A percentile compares a stretch with the other conserved stretches of the same genome.
phyloP scores from a whole-genome alignment of 2,329 filamentous ascomycete genomes.

The Fusarium sp. region DNA sequence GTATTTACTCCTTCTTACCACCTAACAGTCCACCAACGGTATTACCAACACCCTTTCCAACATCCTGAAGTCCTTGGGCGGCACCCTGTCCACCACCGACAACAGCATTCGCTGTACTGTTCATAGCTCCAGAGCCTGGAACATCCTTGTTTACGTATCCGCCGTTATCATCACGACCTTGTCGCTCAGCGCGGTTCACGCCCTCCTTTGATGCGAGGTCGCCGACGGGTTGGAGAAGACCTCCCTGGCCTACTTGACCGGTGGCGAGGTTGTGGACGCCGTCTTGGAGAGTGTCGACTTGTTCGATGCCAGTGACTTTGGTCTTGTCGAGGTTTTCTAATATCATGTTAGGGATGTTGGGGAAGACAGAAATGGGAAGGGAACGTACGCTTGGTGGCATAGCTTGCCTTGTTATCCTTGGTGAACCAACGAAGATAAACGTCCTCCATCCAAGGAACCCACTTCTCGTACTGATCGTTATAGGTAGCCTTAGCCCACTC shows the following conservation, averaged over 20 bases:
- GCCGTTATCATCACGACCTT: conserved; percentile 72
- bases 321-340: conserved; percentile 74
- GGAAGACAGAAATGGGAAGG: background rate
- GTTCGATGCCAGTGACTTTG: conserved; percentile 75
- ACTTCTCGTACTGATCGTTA: conserved; percentile 78
- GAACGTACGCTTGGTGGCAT: conserved; percentile 72
- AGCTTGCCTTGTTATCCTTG: conserved; percentile 81
- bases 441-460: conserved; percentile 83
- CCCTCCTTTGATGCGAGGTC: conserved; percentile 73
- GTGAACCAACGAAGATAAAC: conserved; percentile 78
- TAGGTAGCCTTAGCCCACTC: conserved; percentile 74
- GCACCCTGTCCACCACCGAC: conserved; percentile 50
- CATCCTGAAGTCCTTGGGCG: conserved; percentile 48
- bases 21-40: conserved; percentile 52
- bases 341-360: background rate
- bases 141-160: conserved; percentile 54
- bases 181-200: conserved; percentile 72
- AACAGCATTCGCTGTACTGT: conserved; percentile 43
- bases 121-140: conserved; percentile 46
- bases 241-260: conserved; percentile 75
- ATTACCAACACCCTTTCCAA: conserved; percentile 23
- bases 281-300: conserved; percentile 77
- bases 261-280: conserved; percentile 71
- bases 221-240: conserved; percentile 72
- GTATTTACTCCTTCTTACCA: conserved; percentile 46